A percentile compares a stretch with the other conserved stretches of the same genome.
Evolutionary conservation across 345 rosid species (phyloP).

Genomic region (Orychophragmus violaceus): DNA sequence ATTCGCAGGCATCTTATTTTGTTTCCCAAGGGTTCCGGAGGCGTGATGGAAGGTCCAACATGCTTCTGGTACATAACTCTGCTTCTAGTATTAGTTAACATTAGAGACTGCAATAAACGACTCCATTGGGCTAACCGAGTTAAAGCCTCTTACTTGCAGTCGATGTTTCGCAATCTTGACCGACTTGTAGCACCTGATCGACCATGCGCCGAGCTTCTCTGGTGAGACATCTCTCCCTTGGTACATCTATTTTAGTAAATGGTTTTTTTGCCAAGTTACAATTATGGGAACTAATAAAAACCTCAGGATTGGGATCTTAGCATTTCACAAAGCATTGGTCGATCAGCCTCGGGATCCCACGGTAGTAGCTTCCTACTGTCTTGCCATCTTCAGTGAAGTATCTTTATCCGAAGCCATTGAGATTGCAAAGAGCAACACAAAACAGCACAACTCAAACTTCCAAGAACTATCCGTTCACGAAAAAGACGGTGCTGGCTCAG

Average conservation of each 20-base stretch:
- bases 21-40: slow-evolving; percentile 45
- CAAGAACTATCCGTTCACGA: slow-evolving; percentile 31
- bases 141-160: slow-evolving; percentile 28
- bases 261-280: not conserved
- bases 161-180: slow-evolving; percentile 46
- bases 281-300: not conserved
- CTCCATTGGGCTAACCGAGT: not conserved
- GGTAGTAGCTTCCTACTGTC: slow-evolving; percentile 34
- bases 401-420: slow-evolving; percentile 38
- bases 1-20: slow-evolving; percentile 47
- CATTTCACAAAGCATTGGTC: slow-evolving; percentile 58
- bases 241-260: not conserved
- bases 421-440: slow-evolving; percentile 42
- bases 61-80: slow-evolving; percentile 47
- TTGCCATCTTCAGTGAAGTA: slow-evolving; percentile 28
- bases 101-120: not conserved
- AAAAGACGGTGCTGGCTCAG: not conserved
- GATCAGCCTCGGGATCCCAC: slow-evolving; percentile 53
- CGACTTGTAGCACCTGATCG: slow-evolving; percentile 64
- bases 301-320: slow-evolving; percentile 59
- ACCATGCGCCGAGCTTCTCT: slow-evolving; percentile 58
- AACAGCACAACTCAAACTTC: slow-evolving; percentile 35
- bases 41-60: slow-evolving; percentile 54
- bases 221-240: slow-evolving; percentile 34
- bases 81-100: not conserved